Percentiles rank a stretch among this genome's conserved stretches.
phyloP scores from a whole-genome alignment of 1,284 basidiomycete species.

The Rhodotorula sp. region DNA sequence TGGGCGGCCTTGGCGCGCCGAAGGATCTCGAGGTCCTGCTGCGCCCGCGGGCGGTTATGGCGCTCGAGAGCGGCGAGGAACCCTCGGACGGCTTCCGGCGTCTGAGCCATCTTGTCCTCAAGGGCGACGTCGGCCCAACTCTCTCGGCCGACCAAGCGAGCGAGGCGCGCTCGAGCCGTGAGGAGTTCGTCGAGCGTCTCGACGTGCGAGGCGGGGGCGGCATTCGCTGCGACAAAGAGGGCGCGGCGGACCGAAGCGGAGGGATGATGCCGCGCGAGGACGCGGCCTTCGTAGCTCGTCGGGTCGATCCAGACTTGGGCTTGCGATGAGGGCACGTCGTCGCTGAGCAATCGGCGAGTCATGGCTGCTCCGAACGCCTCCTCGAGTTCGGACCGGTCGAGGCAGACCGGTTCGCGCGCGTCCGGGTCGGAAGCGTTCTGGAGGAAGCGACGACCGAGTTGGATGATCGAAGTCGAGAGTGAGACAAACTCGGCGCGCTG shows the following conservation, averaged over 20 bases:
- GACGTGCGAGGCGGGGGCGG: slow-evolving; percentile 61
- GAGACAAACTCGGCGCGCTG: slow-evolving; percentile 79
- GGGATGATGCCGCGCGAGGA: slow-evolving; percentile 39
- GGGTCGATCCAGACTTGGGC: slow-evolving; percentile 28
- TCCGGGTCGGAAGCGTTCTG: slow-evolving; percentile 48
- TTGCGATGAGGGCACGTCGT: background rate
- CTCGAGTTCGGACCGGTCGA: slow-evolving; percentile 48
- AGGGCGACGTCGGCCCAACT: slow-evolving; percentile 81
- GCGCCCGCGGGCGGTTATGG: slow-evolving; percentile 71
- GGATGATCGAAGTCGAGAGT: slow-evolving; percentile 86
- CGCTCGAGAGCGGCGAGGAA: slow-evolving; percentile 76
- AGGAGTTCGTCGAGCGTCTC: slow-evolving; percentile 73
- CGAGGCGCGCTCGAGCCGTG: slow-evolving; percentile 70
- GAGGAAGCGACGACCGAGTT: slow-evolving; percentile 81
- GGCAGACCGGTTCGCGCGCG: slow-evolving; percentile 55
- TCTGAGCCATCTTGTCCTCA: slow-evolving; percentile 91
- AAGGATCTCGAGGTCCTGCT: slow-evolving; percentile 66
- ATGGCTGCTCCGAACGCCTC: slow-evolving; percentile 23
- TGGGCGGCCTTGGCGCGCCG: slow-evolving; percentile 61
- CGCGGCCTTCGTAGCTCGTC: slow-evolving; percentile 34
- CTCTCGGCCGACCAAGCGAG: slow-evolving; percentile 72
- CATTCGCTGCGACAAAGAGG: slow-evolving; percentile 33
- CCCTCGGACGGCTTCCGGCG: slow-evolving; percentile 76
- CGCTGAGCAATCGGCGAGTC: slow-evolving; percentile 21
- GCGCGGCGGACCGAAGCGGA: slow-evolving; percentile 12